Evolutionary conservation across 148 eudicot species (phyloP).

Genomic region (Chenopodium suecicum): DNA sequence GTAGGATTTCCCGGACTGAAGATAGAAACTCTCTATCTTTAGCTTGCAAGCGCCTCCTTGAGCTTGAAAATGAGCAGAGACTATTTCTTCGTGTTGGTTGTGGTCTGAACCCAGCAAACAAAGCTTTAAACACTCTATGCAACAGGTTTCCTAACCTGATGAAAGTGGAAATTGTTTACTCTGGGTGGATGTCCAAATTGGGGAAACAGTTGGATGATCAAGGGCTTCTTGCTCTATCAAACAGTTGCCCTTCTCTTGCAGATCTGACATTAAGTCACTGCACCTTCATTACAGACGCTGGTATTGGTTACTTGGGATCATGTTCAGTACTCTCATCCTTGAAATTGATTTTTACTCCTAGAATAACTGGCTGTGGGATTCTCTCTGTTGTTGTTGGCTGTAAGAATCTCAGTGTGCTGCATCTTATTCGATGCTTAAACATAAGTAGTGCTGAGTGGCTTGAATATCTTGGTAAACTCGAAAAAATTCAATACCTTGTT

Average conservation of each 20-base stretch:
- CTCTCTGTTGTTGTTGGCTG: constrained; percentile 74
- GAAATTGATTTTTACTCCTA: constrained; percentile 69
- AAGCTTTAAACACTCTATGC: constrained; percentile 64
- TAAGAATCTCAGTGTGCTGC: constrained; percentile 53
- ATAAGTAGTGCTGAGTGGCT: constrained; percentile 78
- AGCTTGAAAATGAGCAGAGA: constrained; percentile 70
- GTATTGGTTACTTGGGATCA: constrained; percentile 62
- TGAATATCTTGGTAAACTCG: constrained; percentile 74
- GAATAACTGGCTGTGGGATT: constrained; percentile 85
- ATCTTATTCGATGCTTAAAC: constrained; percentile 71
- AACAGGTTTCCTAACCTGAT: constrained; percentile 67
- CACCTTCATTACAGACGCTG: constrained; percentile 78
- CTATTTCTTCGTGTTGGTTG: constrained; percentile 70
- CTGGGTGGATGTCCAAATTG: constrained; percentile 89
- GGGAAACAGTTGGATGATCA: constrained; percentile 83
- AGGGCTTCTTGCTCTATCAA: constrained; percentile 65
- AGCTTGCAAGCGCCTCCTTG: constrained; percentile 61
- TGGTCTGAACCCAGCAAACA: constrained; percentile 78
- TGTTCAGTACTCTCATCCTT: constrained; percentile 72
- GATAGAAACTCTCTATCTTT: constrained; percentile 72
- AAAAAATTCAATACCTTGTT: constrained; percentile 57
- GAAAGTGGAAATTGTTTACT: constrained; percentile 67
- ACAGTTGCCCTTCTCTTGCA: constrained; percentile 48
- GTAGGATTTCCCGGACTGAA: constrained; percentile 39
- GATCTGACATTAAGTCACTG: constrained; percentile 85